Base-by-base conservation (phyloP, 805 yeast genomes). In the Teunomyces barrocoloradensis region DNA sequence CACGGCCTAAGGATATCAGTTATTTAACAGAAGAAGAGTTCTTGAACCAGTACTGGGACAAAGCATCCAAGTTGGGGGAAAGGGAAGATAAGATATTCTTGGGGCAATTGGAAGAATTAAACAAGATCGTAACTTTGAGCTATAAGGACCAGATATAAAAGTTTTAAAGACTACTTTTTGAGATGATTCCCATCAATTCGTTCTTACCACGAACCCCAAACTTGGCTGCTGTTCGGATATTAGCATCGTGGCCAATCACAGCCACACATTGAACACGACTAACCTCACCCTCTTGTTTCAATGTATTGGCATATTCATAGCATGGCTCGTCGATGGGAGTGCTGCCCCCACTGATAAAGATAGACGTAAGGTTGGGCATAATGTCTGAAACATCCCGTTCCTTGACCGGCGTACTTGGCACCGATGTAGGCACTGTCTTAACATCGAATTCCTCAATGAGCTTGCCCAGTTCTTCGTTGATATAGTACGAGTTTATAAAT, bases 311-410 rank as follows among this genome's bases (percentile, higher is more conserved):
- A 52, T 73, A 76, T 45, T 79, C 81, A 66, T 79, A 84, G 20
- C 81, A 64, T 13, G 86, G 82, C 55, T 87, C 94, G 58, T 85
- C 85, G n/a, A 82, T 72, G 0, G 85, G 81, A 6, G 85, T 78
- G 3, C 81, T 73, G 1, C 87, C 84, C 27, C 92, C 92, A 42
- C 84, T 79, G 37, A 80, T 70, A 52, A 84, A 74, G 12, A 82
- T 60, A 12, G 48, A 34, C 27, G 40, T 38, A n/a, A 46, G 25
- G 11, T 37, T 37, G 32, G 36, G 5, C 29, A 18, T 18, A n/a
- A 17, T 4, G 9, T 11, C 15, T 18, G 11, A 15, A 7, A 25
- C 39, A 6, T 30, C 28, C 4, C 12, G 27, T 27, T 45, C 34
- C 44, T 23, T 32, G 12, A 45, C 35, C 6, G 60, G 61, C 4